Conservation (phyloP, 306 rosid species). For the Prunus fruticosa region DNA sequence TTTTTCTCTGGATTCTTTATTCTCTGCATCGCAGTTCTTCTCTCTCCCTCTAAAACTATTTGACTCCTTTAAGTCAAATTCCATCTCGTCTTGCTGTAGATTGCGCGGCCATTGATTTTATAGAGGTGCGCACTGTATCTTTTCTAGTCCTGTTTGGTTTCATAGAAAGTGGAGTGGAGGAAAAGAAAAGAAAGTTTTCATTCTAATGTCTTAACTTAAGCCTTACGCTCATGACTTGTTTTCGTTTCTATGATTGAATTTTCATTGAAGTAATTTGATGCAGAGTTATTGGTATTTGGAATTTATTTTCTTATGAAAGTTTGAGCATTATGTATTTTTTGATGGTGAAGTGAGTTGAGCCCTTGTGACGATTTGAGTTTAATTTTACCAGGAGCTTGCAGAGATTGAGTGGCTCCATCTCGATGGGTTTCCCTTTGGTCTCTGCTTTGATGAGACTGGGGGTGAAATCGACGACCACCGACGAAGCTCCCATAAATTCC, state of each 20-base stretch:
- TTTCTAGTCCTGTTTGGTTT: neutral
- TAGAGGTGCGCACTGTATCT: conserved; percentile 10
- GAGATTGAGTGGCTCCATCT: conserved; percentile 9
- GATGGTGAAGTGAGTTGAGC: neutral
- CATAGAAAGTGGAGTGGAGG: conserved; percentile 5
- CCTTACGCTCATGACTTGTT: conserved; percentile 4
- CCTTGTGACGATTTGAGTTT: neutral
- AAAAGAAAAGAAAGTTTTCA: neutral
- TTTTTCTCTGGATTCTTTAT: neutral
- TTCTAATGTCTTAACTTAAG: neutral
- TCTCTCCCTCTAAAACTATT: neutral
- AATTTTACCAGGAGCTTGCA: conserved; percentile 1
- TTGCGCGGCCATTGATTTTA: neutral
- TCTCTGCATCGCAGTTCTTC: neutral
- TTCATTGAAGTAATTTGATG: neutral
- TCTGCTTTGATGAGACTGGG: conserved; percentile 22
- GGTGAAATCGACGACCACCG: conserved; percentile 4
- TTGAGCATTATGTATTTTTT: neutral
- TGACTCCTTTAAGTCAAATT: neutral
- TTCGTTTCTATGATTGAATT: neutral
- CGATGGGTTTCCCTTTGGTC: conserved; percentile 29
- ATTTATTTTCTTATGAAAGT: too few species aligned
- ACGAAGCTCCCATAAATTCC: conserved; percentile 31
- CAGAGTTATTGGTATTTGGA: neutral
- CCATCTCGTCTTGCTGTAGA: neutral